Evolutionary conservation across 768 basidiomycete species (phyloP), one percentile per base, ranked within the genome.

Genomic region (Russula earlei): DNA sequence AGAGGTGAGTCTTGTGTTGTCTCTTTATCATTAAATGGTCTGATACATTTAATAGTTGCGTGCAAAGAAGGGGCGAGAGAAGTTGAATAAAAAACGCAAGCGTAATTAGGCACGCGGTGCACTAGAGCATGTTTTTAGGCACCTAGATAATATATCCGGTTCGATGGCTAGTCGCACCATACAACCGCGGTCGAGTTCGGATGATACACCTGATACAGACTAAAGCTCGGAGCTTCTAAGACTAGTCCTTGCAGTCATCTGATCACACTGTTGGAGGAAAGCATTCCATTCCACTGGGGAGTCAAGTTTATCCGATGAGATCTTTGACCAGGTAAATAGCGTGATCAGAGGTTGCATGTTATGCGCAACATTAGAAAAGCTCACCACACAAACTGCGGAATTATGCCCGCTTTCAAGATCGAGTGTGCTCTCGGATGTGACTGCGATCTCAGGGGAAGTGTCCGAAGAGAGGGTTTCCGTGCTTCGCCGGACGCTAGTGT

Each of bases 31-130:
- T 36, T 40, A 49, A 45, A 12, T 34, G 53, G 43, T 34, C n/a
- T 62, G 37, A 61, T 51, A 61, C 31, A 51, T 37, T 56, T 34
- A 46, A 14, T 62, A 95, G 89, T 70, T 88, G n/a, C 83, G 90
- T 29, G 91, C 90, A 4, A 78, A 81, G 68, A 94, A 89, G 71
- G 77, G 87, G 49, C 80, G 74, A 66, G 89, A 88, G 54, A 91
- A 87, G 68, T 81, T 81, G 15, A 78, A 71, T 59, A 85, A 84
- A 69, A 82, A 78, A 67, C 75, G 79, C 49, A 77, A 72, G 62
- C 75, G 70, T 61, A 64, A 68, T 44, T 75, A 68, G 25, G 11
- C 22, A 24, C 11, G 20, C 22, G n/a, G 15, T 38, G 45, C 29
- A 20, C n/a, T 9, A 25, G 27, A 10, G 33, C 17, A 12, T 31